These are phyloP conservation scores for Royoungia palumana DNA, from an alignment of 768 basidiomycete genomes.

Conservation along the genomic window DNA sequence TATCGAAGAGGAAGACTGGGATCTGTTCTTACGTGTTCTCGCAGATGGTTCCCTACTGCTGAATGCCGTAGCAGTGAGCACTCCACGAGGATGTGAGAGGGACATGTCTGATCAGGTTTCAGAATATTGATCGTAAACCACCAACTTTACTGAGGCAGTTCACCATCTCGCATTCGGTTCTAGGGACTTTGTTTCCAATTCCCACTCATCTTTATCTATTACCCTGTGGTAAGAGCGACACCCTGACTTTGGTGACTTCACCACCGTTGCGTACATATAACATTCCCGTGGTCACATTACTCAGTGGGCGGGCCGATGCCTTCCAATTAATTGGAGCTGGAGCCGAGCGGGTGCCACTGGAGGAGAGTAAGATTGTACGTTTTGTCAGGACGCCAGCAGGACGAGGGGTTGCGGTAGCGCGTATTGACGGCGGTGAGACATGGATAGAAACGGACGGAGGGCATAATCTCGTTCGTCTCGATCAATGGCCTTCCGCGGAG, in stretches of 20 bases:
- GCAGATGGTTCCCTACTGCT: constrained; percentile 71
- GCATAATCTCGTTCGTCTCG: constrained; percentile 44
- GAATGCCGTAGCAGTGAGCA: constrained; percentile 66
- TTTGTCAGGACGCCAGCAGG: constrained; percentile 82
- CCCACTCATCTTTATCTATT: constrained; percentile 55
- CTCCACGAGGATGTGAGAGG: not conserved
- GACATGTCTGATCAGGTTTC: constrained; percentile 6
- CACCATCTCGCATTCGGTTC: constrained; percentile 61
- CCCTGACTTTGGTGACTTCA: constrained; percentile 60
- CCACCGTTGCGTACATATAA: constrained; percentile 62
- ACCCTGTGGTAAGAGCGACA: constrained; percentile 41
- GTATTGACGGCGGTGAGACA: constrained; percentile 57
- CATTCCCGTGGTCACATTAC: constrained; percentile 57
- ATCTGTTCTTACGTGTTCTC: constrained; percentile 71
- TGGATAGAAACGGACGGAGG: constrained; percentile 55
- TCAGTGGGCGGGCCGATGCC: constrained; percentile 56
- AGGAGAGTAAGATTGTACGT: constrained; percentile 52
- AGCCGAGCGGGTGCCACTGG: constrained; percentile 38
- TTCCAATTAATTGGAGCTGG: constrained; percentile 43
- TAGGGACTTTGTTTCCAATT: constrained; percentile 43
- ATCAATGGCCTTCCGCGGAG: constrained; percentile 56
- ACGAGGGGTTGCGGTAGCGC: constrained; percentile 64
- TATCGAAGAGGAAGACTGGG: constrained; percentile 70
- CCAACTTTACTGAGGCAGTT: constrained; percentile 79
- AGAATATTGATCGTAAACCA: constrained; percentile 90